These are phyloP conservation scores for Alternaria panax DNA, from an alignment of 2,329 filamentous ascomycete genomes.

Conservation along the genomic window DNA sequence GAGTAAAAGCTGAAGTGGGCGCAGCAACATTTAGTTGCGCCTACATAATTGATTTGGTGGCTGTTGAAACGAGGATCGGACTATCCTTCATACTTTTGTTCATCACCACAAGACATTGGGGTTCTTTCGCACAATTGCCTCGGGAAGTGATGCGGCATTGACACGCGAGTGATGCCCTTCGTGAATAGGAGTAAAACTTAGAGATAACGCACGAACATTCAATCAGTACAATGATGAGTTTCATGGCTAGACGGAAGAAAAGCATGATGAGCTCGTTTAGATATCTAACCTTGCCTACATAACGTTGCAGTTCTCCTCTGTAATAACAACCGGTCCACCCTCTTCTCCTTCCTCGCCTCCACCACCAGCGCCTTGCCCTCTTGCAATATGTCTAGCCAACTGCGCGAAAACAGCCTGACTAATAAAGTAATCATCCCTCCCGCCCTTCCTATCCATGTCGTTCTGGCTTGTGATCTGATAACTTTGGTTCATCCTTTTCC, in stretches of 20 bases:
- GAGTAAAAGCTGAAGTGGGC: background rate
- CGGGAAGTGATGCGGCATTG: background rate
- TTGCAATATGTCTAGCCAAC: conserved; percentile 43
- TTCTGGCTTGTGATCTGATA: conserved; percentile 70
- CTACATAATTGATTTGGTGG: background rate
- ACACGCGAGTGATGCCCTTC: background rate
- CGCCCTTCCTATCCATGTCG: conserved; percentile 65
- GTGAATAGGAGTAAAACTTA: background rate
- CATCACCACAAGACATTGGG: background rate
- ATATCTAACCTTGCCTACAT: conserved; percentile 26
- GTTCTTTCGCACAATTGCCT: background rate
- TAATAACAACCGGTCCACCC: conserved; percentile 35
- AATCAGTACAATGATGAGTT: too few relatives aligned
- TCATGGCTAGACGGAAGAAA: background rate
- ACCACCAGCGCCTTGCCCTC: conserved; percentile 26
- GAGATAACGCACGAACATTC: background rate
- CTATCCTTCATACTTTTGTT: background rate
- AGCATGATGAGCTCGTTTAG: background rate
- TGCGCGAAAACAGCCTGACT: conserved; percentile 54
- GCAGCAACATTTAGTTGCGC: background rate
- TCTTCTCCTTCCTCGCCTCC: conserved; percentile 33
- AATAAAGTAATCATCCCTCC: conserved; percentile 64
- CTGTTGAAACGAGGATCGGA: background rate
- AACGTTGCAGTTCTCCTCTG: conserved; percentile 42
- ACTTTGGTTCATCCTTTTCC: conserved; percentile 65